These are phyloP conservation scores for Ichthyophthirius multifiliis DNA, from an alignment of 169 alveolate genomes.

Conservation along the genomic window DNA sequence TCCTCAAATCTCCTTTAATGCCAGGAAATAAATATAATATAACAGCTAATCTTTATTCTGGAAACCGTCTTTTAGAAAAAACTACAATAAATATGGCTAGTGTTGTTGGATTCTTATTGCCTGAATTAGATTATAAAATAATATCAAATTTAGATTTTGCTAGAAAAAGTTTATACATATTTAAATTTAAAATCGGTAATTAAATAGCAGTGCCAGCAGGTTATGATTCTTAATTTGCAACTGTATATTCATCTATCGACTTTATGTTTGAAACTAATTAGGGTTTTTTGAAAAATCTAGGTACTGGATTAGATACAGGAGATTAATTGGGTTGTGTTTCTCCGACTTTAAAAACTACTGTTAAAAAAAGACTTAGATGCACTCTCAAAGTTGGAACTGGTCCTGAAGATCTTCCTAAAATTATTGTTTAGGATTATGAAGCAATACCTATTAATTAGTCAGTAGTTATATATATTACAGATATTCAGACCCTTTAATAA, in stretches of 20 bases:
- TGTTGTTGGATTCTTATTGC: background rate
- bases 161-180: background rate
- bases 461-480: background rate
- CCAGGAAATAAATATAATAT: conserved; percentile 10
- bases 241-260: background rate
- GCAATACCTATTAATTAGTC: background rate
- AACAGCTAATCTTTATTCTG: background rate
- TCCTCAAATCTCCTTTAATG: background rate
- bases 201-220: background rate
- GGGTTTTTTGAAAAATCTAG: background rate
- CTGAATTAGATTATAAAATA: background rate
- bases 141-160: background rate
- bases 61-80: background rate
- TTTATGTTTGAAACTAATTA: background rate
- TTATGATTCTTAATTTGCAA: background rate
- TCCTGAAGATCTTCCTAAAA: conserved; percentile 10
- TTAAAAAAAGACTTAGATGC: background rate
- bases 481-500: background rate
- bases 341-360: background rate
- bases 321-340: conserved; percentile 9
- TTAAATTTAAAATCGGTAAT: background rate
- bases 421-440: conserved; percentile 4
- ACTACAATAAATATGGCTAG: background rate
- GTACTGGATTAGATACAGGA: background rate
- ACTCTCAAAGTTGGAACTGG: background rate